Base-by-base conservation (phyloP, 495 filamentous ascomycete genomes). In the Antarctomyces pellizariae region DNA sequence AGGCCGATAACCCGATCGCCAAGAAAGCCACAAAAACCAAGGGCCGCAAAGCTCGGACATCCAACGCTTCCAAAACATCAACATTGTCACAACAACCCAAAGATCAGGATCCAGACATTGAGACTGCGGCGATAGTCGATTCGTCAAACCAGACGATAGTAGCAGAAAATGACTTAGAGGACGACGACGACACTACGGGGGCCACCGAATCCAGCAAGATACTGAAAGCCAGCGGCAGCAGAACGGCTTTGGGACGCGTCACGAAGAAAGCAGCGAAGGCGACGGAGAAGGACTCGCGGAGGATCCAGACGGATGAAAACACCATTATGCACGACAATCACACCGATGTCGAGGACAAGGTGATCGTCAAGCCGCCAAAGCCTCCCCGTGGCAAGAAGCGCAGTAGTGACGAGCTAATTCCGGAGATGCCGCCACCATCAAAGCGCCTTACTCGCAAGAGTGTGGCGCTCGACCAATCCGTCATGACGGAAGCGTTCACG, bases 21-120 rank as follows among this genome's bases (percentile, higher is more conserved):
- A 68, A 68, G 36, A 38, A 43, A 3, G 42, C 46, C n/a, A 26
- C 24, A n/a, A 43, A 49, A 16, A 33, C 48, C 5, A 61, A 62
- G 44, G 15, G 33, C 26, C 45, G 48, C 38, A 75, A 70, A 28
- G 46, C 47, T 16, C 62, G 72, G 34, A 43, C 49, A 24, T 83
- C 77, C 18, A 77, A 74, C 39, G 58, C 57, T 11, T 74, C 75
- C 7, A 61, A 76, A 15, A 50, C 75, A 4, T 86, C 76, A 7
- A 66, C 57, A 0, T 71, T 78, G 34, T 79, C 74, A 3, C 50
- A n/a, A n/a, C n/a, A n/a, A n/a, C n/a, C n/a, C n/a, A n/a, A n/a
- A n/a, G n/a, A n/a, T n/a, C n/a, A n/a, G n/a, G n/a, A n/a, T n/a
- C n/a, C n/a, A n/a, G n/a, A n/a, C n/a, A n/a, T n/a, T 16, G 37